Percentiles rank a stretch among this genome's conserved stretches.
Evolutionary conservation across 1,139 yeast species (phyloP).

Genomic region (Kodamaea sp.): DNA sequence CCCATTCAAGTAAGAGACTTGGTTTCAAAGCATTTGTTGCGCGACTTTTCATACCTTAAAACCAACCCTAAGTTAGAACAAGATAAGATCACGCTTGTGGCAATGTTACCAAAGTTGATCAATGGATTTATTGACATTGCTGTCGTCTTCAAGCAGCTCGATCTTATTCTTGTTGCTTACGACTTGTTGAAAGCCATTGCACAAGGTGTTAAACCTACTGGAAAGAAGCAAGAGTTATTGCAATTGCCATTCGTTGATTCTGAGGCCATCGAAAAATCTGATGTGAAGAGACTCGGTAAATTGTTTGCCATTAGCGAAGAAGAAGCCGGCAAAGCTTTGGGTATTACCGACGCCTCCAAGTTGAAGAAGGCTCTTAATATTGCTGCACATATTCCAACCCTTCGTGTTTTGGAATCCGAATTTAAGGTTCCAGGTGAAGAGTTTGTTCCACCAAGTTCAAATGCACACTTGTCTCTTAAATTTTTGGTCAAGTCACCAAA

Average conservation of each 20-base stretch:
- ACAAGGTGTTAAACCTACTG: constrained; percentile 69
- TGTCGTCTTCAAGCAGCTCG: constrained; percentile 69
- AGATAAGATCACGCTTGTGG: constrained; percentile 54
- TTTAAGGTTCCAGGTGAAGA: constrained; percentile 89
- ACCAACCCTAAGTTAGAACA: constrained; percentile 26
- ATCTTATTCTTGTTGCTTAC: constrained; percentile 55
- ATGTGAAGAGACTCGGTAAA: constrained; percentile 62
- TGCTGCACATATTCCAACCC: constrained; percentile 65
- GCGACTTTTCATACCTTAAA: constrained; percentile 33
- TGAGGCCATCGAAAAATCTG: constrained; percentile 37
- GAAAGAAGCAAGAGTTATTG: constrained; percentile 58
- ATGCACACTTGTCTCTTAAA: constrained; percentile 71
- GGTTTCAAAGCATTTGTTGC: constrained; percentile 54
- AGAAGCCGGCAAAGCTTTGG: constrained; percentile 55
- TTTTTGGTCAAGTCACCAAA: constrained; percentile 70
- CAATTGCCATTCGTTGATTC: constrained; percentile 76
- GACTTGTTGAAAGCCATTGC: constrained; percentile 70
- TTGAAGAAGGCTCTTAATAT: constrained; percentile 51
- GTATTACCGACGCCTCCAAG: constrained; percentile 46
- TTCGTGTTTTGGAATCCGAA: constrained; percentile 66
- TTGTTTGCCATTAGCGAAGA: constrained; percentile 54
- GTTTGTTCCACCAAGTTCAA: constrained; percentile 69
- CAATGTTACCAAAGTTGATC: constrained; percentile 63
- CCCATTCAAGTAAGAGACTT: constrained; percentile 47
- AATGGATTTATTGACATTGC: constrained; percentile 80